phyloP scores from a whole-genome alignment of 495 filamentous ascomycete genomes.

The Cercophora sp. region DNA sequence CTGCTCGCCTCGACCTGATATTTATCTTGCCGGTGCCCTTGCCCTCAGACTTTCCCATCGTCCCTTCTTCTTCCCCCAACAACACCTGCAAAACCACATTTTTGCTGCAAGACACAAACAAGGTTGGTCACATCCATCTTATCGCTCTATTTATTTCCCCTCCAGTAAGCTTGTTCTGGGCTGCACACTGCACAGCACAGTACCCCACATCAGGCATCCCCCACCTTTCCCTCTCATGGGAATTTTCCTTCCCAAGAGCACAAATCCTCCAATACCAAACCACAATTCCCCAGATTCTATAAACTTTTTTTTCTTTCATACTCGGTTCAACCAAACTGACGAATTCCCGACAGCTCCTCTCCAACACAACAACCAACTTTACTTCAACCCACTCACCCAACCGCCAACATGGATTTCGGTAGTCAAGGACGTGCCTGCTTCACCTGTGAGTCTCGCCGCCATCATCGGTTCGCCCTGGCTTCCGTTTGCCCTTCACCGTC shows the following conservation, averaged over 20 bases:
- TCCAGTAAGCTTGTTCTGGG: constrained; percentile 1
- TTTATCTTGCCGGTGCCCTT: constrained; percentile 24
- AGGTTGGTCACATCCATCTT: no score
- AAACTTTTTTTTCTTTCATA: constrained; percentile 19
- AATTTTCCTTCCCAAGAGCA: constrained; percentile 15
- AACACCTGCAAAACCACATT: no score
- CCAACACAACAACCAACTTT: constrained; percentile 3
- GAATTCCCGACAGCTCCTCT: neutral
- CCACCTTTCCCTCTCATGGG: constrained; percentile 26
- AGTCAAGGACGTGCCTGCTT: constrained; percentile 40
- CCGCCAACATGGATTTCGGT: constrained; percentile 38
- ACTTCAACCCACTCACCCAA: constrained; percentile 8
- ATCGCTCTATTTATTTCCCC: no score
- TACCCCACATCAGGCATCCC: constrained; percentile 23
- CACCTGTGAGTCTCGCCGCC: constrained; percentile 41
- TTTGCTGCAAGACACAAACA: no score
- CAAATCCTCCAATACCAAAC: constrained; percentile 22
- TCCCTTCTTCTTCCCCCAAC: neutral
- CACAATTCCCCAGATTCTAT: constrained; percentile 14
- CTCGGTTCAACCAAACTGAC: constrained; percentile 21
- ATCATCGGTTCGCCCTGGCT: constrained; percentile 19
- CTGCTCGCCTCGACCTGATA: constrained; percentile 11
- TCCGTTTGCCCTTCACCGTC: constrained; percentile 19
- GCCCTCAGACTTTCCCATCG: constrained; percentile 9
- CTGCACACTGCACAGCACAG: constrained; percentile 15